Conservation (phyloP, 139 green algal genomes). For the Coccomyxa sp. region DNA sequence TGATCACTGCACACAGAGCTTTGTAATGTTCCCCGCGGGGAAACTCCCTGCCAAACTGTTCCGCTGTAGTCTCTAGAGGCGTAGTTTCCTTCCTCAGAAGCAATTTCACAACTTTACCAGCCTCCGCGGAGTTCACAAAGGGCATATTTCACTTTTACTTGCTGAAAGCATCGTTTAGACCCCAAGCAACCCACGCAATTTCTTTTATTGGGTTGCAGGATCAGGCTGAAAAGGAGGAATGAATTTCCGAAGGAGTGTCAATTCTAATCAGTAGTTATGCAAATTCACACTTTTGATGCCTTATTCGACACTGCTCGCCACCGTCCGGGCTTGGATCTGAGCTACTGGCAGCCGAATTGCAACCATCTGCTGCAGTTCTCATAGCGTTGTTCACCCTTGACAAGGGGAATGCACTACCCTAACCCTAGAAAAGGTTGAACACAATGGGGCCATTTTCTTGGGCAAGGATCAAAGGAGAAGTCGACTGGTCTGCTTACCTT, state of each 20-base stretch:
- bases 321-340: not conserved
- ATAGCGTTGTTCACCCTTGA: no score
- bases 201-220: no score
- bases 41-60: not conserved
- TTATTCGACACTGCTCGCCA: not conserved
- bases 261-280: not conserved
- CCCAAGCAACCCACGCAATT: no score
- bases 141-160: not conserved
- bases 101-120: not conserved
- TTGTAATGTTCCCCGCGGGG: not conserved
- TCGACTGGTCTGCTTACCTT: no score
- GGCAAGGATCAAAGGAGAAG: no score
- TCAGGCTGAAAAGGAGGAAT: no score
- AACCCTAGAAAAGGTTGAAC: no score
- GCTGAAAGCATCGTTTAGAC: not conserved
- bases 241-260: no score
- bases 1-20: not conserved
- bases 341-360: no score
- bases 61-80: not conserved
- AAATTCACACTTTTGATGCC: not conserved
- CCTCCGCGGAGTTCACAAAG: not conserved
- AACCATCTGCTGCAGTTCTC: no score
- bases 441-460: no score
- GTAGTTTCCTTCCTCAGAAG: not conserved
- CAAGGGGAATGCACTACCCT: no score